phyloP scores from a whole-genome alignment of 2,329 filamentous ascomycete species.

The Talaromyces sp. region DNA sequence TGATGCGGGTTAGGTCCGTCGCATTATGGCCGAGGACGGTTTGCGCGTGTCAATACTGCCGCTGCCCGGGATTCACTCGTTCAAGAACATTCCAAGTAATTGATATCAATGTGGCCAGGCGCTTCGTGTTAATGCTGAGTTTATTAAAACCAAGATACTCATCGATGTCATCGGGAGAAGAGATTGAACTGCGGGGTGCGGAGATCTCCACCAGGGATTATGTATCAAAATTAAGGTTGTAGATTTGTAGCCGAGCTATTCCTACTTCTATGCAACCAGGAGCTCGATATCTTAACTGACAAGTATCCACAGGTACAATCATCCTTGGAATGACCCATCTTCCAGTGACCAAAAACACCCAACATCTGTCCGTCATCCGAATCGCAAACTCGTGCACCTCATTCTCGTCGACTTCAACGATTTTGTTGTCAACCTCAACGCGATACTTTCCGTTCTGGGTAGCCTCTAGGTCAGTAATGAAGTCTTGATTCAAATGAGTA shows the following conservation, averaged over 20 bases:
- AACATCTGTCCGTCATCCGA: not conserved
- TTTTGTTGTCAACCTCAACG: not conserved
- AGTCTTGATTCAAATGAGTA: too few species aligned
- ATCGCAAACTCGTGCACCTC: not conserved
- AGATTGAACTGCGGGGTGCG: conserved; percentile 12
- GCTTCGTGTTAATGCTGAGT: not conserved
- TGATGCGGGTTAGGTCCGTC: not conserved
- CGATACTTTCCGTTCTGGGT: not conserved
- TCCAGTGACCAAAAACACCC: not conserved
- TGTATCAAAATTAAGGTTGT: not conserved
- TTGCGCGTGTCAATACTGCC: not conserved
- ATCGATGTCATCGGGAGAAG: not conserved
- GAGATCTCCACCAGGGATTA: conserved; percentile 9
- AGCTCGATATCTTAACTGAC: not conserved
- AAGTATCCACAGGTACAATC: not conserved
- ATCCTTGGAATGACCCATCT: not conserved
- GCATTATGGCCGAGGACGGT: not conserved
- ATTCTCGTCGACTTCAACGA: not conserved
- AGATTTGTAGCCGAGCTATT: not conserved
- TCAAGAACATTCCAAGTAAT: not conserved
- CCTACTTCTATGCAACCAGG: not conserved
- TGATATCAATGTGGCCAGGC: not conserved
- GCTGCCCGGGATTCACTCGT: not conserved
- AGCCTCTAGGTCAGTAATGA: not conserved
- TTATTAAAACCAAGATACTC: not conserved